Base-by-base conservation (phyloP, 805 yeast genomes). In the Suhomyces kilbournensis region DNA sequence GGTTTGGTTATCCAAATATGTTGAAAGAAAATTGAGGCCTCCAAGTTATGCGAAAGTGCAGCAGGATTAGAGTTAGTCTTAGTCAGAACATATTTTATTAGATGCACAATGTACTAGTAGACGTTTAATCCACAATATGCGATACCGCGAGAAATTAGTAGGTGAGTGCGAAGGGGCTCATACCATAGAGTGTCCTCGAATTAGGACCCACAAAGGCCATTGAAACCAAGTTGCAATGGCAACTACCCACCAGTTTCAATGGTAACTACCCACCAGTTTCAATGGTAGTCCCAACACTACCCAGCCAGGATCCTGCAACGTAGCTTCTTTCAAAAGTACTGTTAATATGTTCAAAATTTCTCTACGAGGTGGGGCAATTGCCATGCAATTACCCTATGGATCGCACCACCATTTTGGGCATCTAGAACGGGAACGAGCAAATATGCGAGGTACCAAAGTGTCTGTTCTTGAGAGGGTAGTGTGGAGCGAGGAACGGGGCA, bases 21-120 rank as follows among this genome's bases (percentile, higher is more conserved):
- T 93, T 15, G 84, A 86, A 63, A 79, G 96, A 56, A 83, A 76
- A 55, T 68, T 94, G 52, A 82, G 91, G 59, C 98, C 99, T 3
- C 99, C 99, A 30, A 90, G 90, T 64, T 94, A 94, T 68, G 97
- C 97, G 7, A 94, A 94, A 68, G 98, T 94, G 42, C 98, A 92
- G 67, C 94, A 88, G 55, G 85, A 80, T 51, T 84, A 57, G 49
- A 25, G 8, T 15, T 6, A 17, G 28, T 9, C 14, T 19, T 9
- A 23, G 17, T 42, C 10, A 22, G 30, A 7, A 17, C 9, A 22
- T 14, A 23, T 7, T 1, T 9, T 20, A 32, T n/a, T n/a, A 14
- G 35, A 32, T n/a, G 7, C n/a, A n/a, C 12, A 4, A 8, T 6
- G 35, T n/a, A 17, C 35, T 32, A 32, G 17, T 32, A 32, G 15